Percentiles rank a stretch among this genome's conserved stretches.
Evolutionary conservation across 805 yeast genomes (phyloP).

Genomic region (Myxozyma monticola): DNA sequence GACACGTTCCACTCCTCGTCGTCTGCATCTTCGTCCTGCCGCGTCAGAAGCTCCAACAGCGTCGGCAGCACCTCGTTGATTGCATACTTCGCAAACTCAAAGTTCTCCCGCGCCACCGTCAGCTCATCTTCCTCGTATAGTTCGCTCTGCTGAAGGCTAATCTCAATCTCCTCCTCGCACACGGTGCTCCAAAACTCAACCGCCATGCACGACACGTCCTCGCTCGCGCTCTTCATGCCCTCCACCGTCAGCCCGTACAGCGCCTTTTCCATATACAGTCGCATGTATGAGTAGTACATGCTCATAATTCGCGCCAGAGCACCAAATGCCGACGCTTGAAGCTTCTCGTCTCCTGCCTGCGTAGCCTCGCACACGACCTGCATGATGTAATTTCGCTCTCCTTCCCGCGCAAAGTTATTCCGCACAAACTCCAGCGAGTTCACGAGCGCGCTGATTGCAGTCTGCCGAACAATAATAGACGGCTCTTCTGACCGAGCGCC

Average conservation of each 20-base stretch:
- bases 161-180: conserved; percentile 94
- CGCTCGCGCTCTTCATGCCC: conserved; percentile 86
- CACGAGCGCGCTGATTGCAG: conserved; percentile 89
- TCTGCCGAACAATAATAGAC: conserved; percentile 69
- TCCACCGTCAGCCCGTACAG: conserved; percentile 82
- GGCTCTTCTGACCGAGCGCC: conserved; percentile 88
- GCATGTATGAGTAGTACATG: conserved; percentile 84
- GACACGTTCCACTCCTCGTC: conserved; percentile 94
- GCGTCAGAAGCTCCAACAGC: conserved; percentile 70
- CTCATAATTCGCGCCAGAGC: conserved; percentile 91
- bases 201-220: conserved; percentile 94
- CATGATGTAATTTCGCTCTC: conserved; percentile 96
- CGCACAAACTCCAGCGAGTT: conserved; percentile 88
- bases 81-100: conserved; percentile 83
- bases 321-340: conserved; percentile 94
- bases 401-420: conserved; percentile 84
- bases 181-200: conserved; percentile 99
- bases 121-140: conserved; percentile 42
- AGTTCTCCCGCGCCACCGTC: conserved; percentile 51
- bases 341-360: conserved; percentile 76
- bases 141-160: conserved; percentile 52
- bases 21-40: conserved; percentile 90
- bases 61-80: conserved; percentile 85
- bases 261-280: conserved; percentile 96
- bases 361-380: conserved; percentile 99